These are phyloP conservation scores for Mycena indigotica DNA, from an alignment of 768 basidiomycete species.

Conservation along the genomic window DNA sequence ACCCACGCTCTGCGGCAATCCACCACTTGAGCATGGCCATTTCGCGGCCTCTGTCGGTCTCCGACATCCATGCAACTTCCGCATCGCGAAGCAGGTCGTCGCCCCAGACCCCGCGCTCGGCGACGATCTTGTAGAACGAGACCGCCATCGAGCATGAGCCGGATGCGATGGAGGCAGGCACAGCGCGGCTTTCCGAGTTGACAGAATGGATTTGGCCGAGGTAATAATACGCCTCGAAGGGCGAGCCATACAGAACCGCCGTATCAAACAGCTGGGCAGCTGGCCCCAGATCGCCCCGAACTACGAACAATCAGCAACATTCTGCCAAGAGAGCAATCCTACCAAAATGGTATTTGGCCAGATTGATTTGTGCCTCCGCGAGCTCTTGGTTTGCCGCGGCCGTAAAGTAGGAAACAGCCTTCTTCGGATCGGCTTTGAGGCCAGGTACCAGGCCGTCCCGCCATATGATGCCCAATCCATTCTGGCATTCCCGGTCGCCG, in stretches of 20 bases:
- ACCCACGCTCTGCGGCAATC: conserved; percentile 91
- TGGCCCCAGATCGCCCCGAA: conserved; percentile 61
- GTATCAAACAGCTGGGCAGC: conserved; percentile 81
- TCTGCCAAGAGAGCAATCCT: conserved; percentile 21
- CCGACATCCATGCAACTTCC: conserved; percentile 71
- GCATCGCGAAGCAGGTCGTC: conserved; percentile 83
- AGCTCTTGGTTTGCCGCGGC: conserved; percentile 85
- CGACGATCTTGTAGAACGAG: conserved; percentile 89
- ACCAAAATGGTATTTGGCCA: conserved; percentile 82
- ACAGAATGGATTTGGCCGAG: conserved; percentile 79
- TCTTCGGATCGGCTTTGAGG: conserved; percentile 61
- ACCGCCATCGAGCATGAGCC: conserved; percentile 89
- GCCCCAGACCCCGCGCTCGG: conserved; percentile 88
- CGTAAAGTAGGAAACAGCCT: conserved; percentile 67
- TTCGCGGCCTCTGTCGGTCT: conserved; percentile 71
- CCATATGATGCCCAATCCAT: conserved; percentile 89
- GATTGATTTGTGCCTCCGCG: conserved; percentile 88
- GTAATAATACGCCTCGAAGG: conserved; percentile 94
- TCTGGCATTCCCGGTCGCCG: conserved; percentile 86
- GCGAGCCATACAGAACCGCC: conserved; percentile 85
- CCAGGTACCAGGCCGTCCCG: conserved; percentile 82
- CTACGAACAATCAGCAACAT: conserved; percentile 40
- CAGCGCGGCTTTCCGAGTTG: conserved; percentile 46
- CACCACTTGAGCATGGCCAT: conserved; percentile 92
- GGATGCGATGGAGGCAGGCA: conserved; percentile 52